These are phyloP conservation scores for Candida taoyuanica DNA, from an alignment of 805 yeast genomes.

Conservation along the genomic window DNA sequence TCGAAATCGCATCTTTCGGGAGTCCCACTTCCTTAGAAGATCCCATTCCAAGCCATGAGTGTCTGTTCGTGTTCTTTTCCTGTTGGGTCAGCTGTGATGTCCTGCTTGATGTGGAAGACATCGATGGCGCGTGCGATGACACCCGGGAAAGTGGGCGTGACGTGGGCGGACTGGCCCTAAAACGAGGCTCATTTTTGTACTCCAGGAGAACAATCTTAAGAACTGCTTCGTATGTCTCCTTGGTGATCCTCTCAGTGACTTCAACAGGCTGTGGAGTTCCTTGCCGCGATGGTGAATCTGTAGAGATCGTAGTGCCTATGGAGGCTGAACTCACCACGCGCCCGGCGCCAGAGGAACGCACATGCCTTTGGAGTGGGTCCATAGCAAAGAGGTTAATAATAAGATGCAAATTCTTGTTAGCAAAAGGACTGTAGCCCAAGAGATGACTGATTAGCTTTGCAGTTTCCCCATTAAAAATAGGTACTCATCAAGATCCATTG, in stretches of 20 bases:
- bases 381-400: too few species aligned
- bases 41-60: slow-evolving; percentile 27
- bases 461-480: too few species aligned
- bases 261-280: not conserved
- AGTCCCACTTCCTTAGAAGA: slow-evolving; percentile 33
- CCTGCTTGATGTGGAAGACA: slow-evolving; percentile 6
- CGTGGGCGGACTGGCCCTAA: slow-evolving; percentile 29
- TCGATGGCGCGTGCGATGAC: slow-evolving; percentile 4
- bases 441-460: too few species aligned
- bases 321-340: too few species aligned
- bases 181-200: slow-evolving; percentile 61
- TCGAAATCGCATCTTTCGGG: slow-evolving; percentile 29
- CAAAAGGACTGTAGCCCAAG: too few species aligned
- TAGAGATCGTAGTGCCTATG: slow-evolving; percentile 11
- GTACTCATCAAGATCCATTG: too few species aligned
- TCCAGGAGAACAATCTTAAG: slow-evolving; percentile 54
- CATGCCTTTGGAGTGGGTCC: too few species aligned
- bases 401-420: too few species aligned
- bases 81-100: slow-evolving; percentile 10
- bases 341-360: too few species aligned
- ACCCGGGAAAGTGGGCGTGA: slow-evolving; percentile 5
- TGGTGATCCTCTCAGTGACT: slow-evolving; percentile 22
- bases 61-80: slow-evolving; percentile 19
- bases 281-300: slow-evolving; percentile 2
- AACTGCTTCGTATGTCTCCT: slow-evolving; percentile 43